Evolutionary conservation across 768 basidiomycete genomes (phyloP), one percentile per base, ranked within the genome.

Genomic region (Coprinopsis marcescibilis): DNA sequence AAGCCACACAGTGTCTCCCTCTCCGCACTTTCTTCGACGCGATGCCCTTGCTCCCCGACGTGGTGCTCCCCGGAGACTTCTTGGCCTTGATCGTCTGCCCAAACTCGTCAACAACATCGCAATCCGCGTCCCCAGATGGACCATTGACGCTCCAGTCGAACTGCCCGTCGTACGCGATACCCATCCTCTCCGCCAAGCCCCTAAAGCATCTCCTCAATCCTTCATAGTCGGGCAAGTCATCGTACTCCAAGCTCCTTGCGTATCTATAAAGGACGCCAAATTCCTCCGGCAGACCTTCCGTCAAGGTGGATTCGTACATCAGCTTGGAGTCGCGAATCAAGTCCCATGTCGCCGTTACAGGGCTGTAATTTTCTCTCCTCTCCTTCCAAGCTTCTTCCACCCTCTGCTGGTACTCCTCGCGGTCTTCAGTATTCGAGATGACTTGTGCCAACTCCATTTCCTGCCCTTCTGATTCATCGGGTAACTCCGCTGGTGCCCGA

Each of bases 161-260:
- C 1, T 68, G 65, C 11, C 67, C 73, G 55, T 81, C 78, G 55
- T 78, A 81, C 45, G 71, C 69, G 5, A 81, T 65, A 1, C 74
- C 77, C n/a, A 74, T 63, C 7, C 76, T 70, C 48, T 67, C 70
- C 1, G 76, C 81, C 10, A 84, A 58, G 3, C 73, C 76, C 13
- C 75, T 72, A 62, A 92, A 89, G 36, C 90, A 74, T 36, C 75
- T 77, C 34, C 89, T 75, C 19, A 92, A 69, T 21, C 89, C 89
- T 35, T 81, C 83, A 56, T 93, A 94, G 64, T 94, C 91, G 8
- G 90, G 91, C 32, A 89, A 72, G 67, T 93, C 90, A 57, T 88
- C 88, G 55, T 92, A 93, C 52, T 84, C 84, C 27, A 94, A 78
- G 1, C 80, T 81, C 36, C 90, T 78, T 17, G 85, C 81, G 65